These are phyloP conservation scores for Hydnum rufescens DNA, from an alignment of 768 basidiomycete genomes.

Conservation along the genomic window DNA sequence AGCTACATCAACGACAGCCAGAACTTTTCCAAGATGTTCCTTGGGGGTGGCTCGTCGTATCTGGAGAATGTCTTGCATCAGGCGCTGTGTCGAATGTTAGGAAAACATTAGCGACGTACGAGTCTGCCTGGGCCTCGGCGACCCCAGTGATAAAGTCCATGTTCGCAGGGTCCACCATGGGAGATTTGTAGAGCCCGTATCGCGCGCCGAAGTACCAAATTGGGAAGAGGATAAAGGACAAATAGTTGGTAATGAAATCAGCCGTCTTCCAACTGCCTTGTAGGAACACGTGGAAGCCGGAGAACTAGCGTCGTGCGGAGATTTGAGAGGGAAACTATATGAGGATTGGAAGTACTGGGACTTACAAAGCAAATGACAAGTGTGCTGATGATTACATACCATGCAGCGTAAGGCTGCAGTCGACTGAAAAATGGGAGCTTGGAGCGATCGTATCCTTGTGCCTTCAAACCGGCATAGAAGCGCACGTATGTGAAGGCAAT, in stretches of 20 bases:
- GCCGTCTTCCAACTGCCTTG: slow-evolving; percentile 29
- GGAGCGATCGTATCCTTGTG: slow-evolving; percentile 53
- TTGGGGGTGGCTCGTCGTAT: slow-evolving; percentile 52
- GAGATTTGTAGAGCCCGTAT: slow-evolving; percentile 27
- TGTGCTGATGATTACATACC: slow-evolving; percentile 18
- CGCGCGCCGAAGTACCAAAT: slow-evolving; percentile 45
- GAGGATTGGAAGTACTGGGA: neutral
- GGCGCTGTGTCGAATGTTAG: no score
- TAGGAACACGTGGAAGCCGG: slow-evolving; percentile 20
- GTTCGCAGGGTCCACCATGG: slow-evolving; percentile 30
- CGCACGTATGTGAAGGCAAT: slow-evolving; percentile 61
- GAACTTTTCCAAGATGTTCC: slow-evolving; percentile 43
- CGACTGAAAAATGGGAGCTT: slow-evolving; percentile 48
- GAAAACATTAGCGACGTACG: no score
- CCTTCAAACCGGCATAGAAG: slow-evolving; percentile 67
- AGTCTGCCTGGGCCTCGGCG: slow-evolving; percentile 47
- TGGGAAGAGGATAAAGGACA: slow-evolving; percentile 48
- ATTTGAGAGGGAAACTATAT: slow-evolving; percentile 10
- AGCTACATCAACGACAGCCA: slow-evolving; percentile 61
- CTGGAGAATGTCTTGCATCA: slow-evolving; percentile 3
- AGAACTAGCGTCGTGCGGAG: slow-evolving; percentile 20
- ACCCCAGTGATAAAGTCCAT: slow-evolving; percentile 74
- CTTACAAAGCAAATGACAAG: slow-evolving; percentile 16
- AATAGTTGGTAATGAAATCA: slow-evolving; percentile 69
- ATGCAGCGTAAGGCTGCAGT: slow-evolving; percentile 29